These are phyloP conservation scores for Yamadazyma conglobata DNA, from an alignment of 1,139 yeast genomes.

Conservation along the genomic window DNA sequence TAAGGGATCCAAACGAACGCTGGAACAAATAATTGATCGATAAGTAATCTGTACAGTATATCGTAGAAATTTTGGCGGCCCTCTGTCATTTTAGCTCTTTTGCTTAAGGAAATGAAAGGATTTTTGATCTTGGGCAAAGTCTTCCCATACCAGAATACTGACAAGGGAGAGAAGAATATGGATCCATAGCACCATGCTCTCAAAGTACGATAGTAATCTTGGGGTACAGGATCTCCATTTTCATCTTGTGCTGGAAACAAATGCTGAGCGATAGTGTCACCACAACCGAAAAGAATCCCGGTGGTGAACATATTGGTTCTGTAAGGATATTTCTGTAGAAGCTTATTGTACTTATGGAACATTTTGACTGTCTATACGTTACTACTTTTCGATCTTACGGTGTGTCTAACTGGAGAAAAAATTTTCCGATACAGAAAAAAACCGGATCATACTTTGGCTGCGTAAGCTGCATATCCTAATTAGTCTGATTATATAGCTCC, in stretches of 20 bases:
- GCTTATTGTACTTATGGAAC: slow-evolving; percentile 37
- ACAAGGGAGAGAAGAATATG: slow-evolving; percentile 72
- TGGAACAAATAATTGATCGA: slow-evolving; percentile 38
- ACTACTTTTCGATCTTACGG: too few species aligned
- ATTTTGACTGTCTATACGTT: too few species aligned
- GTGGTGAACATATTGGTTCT: slow-evolving; percentile 54
- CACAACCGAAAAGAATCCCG: slow-evolving; percentile 66
- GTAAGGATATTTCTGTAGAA: slow-evolving; percentile 48
- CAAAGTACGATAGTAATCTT: slow-evolving; percentile 41
- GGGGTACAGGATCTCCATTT: slow-evolving; percentile 9
- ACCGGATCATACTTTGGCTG: too few species aligned
- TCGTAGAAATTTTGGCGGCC: slow-evolving; percentile 27
- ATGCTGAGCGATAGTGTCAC: slow-evolving; percentile 71
- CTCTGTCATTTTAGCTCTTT: slow-evolving; percentile 14
- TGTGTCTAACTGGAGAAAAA: too few species aligned
- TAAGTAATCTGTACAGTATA: slow-evolving; percentile 30
- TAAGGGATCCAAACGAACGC: slow-evolving; percentile 43
- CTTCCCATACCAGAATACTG: slow-evolving; percentile 64
- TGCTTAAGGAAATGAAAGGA: slow-evolving; percentile 28
- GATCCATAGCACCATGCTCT: slow-evolving; percentile 76
- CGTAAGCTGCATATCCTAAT: too few species aligned
- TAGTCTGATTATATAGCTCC: too few species aligned
- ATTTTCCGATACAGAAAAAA: too few species aligned
- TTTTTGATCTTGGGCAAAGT: slow-evolving; percentile 49
- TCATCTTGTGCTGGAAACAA: slow-evolving; percentile 41